Percentiles rank a stretch among this genome's conserved stretches.
Evolutionary conservation across 805 yeast genomes (phyloP).

Genomic region (Lachancea kluyveri): DNA sequence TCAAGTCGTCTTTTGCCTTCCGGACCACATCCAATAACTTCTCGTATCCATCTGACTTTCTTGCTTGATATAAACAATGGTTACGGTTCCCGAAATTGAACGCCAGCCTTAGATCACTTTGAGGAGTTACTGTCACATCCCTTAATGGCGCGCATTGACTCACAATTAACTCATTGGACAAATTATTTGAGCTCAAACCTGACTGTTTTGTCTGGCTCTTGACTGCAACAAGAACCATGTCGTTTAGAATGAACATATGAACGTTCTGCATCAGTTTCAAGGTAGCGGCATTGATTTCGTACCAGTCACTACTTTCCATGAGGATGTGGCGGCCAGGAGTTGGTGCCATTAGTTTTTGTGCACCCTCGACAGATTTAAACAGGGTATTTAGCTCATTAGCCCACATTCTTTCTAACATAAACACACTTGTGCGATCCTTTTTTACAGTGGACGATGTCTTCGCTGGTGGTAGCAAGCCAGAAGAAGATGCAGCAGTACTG

Average conservation of each 20-base stretch:
- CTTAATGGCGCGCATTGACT: conserved; percentile 74
- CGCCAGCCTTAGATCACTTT: conserved; percentile 17
- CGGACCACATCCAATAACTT: conserved; percentile 50
- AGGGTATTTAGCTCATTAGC: conserved; percentile 60
- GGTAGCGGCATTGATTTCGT: conserved; percentile 77
- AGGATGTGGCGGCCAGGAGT: conserved; percentile 76
- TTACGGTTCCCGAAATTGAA: conserved; percentile 14
- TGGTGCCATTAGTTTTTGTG: conserved; percentile 70
- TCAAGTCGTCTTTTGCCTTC: conserved; percentile 54
- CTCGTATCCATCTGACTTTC: conserved; percentile 19
- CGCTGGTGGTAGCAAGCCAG: conserved; percentile 21
- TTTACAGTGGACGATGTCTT: conserved; percentile 13
- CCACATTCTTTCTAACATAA: conserved; percentile 78
- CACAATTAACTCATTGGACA: conserved; percentile 51
- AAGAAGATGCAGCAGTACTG: conserved; percentile 7
- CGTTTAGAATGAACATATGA: conserved; percentile 73
- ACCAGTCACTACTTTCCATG: conserved; percentile 79
- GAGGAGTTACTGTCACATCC: conserved; percentile 44
- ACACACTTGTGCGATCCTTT: conserved; percentile 61
- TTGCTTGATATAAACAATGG: conserved; percentile 19
- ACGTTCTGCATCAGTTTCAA: conserved; percentile 73
- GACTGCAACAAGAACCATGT: conserved; percentile 67
- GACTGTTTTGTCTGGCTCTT: conserved; percentile 33
- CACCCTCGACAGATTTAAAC: conserved; percentile 85
- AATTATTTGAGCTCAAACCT: no score